phyloP scores from a whole-genome alignment of 2,329 filamentous ascomycete species.

The Colletotrichum sp. region DNA sequence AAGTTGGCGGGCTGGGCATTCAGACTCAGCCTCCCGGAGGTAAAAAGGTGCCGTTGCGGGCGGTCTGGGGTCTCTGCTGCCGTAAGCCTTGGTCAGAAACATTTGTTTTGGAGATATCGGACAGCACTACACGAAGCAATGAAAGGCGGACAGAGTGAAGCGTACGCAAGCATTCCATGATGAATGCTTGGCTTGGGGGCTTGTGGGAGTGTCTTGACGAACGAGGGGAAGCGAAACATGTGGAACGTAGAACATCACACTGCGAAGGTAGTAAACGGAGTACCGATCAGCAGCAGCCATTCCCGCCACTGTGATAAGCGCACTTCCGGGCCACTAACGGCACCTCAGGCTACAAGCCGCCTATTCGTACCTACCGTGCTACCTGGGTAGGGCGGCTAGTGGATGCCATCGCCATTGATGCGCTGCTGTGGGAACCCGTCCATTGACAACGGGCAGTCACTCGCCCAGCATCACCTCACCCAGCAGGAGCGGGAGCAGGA shows the following conservation, averaged over 20 bases:
- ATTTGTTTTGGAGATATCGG: conserved; percentile 1
- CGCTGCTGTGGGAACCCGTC: background rate
- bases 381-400: background rate
- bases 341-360: background rate
- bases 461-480: background rate
- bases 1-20: background rate
- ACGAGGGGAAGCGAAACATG: background rate
- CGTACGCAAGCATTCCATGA: conserved; percentile 16
- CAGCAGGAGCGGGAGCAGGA: background rate
- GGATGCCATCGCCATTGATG: background rate
- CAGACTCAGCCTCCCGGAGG: conserved; percentile 6
- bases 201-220: background rate
- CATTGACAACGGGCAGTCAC: background rate
- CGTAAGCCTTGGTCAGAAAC: conserved; percentile 16
- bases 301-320: background rate
- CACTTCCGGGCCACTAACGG: background rate
- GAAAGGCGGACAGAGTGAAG: background rate
- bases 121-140: background rate
- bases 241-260: background rate
- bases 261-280: background rate
- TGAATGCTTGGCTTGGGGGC: conserved; percentile 6
- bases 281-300: conserved; percentile 1
- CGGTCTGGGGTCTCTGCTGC: background rate
- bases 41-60: conserved; percentile 8
- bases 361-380: background rate